Percentiles rank a stretch among this genome's conserved stretches.
Evolutionary conservation across 2,329 filamentous ascomycete genomes (phyloP).

Genomic region (Aspergillus udagawae): DNA sequence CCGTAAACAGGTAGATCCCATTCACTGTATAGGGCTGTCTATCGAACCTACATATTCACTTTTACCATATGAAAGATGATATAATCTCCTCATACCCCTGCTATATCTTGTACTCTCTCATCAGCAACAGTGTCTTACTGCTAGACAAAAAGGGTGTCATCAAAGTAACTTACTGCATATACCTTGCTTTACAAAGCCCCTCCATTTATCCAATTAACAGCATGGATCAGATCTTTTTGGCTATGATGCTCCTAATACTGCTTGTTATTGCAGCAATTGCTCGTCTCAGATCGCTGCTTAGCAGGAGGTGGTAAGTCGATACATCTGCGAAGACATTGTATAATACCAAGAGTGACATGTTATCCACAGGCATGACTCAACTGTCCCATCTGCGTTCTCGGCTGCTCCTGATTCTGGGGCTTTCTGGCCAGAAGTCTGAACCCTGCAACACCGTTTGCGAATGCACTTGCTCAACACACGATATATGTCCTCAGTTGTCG

Average conservation of each 20-base stretch:
- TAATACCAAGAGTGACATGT: not conserved
- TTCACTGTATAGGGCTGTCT: not conserved
- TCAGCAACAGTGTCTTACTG: not conserved
- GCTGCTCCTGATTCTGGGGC: not conserved
- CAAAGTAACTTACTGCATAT: not conserved
- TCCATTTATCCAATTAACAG: not conserved
- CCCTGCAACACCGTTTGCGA: too few species aligned
- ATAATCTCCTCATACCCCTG: not conserved
- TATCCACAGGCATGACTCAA: too few species aligned
- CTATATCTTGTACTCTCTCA: not conserved
- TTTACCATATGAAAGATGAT: not conserved
- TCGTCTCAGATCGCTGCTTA: too few species aligned
- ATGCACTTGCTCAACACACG: too few species aligned
- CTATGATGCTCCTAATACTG: not conserved
- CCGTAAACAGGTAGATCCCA: not conserved
- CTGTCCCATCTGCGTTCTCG: not conserved
- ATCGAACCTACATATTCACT: not conserved
- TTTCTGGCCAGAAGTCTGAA: not conserved
- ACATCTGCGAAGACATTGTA: too few species aligned
- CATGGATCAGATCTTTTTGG: not conserved
- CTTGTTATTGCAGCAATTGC: not conserved
- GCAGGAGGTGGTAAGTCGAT: too few species aligned
- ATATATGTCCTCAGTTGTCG: too few species aligned
- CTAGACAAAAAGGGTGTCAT: not conserved
- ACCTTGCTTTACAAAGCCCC: not conserved